phyloP scores from a whole-genome alignment of 805 yeast species.

The Spathaspora girioi region DNA sequence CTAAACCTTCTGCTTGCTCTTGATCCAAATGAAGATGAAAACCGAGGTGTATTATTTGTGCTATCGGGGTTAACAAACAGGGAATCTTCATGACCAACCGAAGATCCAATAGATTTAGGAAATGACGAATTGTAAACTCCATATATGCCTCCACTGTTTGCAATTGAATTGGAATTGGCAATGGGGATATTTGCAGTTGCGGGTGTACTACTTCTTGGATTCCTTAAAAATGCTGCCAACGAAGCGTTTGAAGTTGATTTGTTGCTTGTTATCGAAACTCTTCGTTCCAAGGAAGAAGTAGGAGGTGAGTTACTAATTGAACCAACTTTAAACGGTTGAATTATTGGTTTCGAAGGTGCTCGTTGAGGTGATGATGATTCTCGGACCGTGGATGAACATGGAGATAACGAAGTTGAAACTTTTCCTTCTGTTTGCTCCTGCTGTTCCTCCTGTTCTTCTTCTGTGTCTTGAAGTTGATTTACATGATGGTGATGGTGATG shows the following conservation, averaged over 20 bases:
- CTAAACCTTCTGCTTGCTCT: constrained; percentile 50
- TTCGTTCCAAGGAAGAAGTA: constrained; percentile 31
- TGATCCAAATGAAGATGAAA: constrained; percentile 73
- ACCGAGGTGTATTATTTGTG: constrained; percentile 44
- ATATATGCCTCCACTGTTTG: not conserved
- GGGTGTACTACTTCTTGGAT: constrained; percentile 38
- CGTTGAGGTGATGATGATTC: constrained; percentile 6
- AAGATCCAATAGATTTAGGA: constrained; percentile 37
- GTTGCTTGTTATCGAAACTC: constrained; percentile 42
- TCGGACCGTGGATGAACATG: constrained; percentile 17
- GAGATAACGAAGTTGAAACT: constrained; percentile 22
- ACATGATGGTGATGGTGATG: constrained; percentile 2
- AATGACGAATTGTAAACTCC: constrained; percentile 13
- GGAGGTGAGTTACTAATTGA: constrained; percentile 48
- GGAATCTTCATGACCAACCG: constrained; percentile 31
- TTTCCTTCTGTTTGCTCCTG: not conserved
- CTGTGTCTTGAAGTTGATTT: not conserved
- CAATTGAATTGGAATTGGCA: constrained; percentile 5
- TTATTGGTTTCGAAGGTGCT: constrained; percentile 14
- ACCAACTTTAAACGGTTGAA: constrained; percentile 64
- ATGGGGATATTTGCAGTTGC: constrained; percentile 22
- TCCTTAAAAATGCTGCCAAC: constrained; percentile 48
- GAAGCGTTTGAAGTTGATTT: constrained; percentile 51
- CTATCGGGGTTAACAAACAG: constrained; percentile 18
- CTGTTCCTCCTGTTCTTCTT: not conserved